Percentiles rank a stretch among this genome's conserved stretches.
Conservation (phyloP, 2,329 filamentous ascomycete genomes). For the Anisogramma anomala region DNA sequence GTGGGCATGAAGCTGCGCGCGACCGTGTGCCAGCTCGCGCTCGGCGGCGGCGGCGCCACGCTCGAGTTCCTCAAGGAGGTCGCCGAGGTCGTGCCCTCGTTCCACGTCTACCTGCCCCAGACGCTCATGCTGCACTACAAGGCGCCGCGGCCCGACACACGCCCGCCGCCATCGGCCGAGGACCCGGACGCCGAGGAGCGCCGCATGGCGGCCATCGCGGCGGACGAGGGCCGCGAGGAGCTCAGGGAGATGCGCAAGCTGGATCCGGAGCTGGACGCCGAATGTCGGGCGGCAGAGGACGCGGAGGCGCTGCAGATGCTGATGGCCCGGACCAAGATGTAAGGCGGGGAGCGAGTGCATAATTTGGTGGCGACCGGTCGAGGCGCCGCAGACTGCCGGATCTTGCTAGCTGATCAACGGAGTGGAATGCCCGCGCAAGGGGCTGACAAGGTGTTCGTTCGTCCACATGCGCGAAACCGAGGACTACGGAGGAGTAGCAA, state of each 20-base stretch:
- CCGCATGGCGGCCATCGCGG: slow-evolving; percentile 1
- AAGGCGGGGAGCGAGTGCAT: background rate
- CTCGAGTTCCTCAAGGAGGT: slow-evolving; percentile 54
- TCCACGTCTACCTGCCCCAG: slow-evolving; percentile 56
- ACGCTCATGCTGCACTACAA: slow-evolving; percentile 58
- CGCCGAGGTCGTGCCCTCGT: slow-evolving; percentile 44
- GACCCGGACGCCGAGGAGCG: slow-evolving; percentile 24
- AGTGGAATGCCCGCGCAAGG: too few relatives aligned
- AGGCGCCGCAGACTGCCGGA: too few relatives aligned
- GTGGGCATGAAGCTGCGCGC: slow-evolving; percentile 50
- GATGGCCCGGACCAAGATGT: slow-evolving; percentile 11
- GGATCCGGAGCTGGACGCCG: slow-evolving; percentile 12
- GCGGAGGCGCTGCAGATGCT: slow-evolving; percentile 3
- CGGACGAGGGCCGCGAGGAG: slow-evolving; percentile 15
- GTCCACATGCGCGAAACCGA: too few relatives aligned
- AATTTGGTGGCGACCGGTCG: too few relatives aligned
- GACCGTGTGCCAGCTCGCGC: slow-evolving; percentile 38
- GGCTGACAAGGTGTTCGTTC: too few relatives aligned
- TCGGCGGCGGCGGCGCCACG: slow-evolving; percentile 27
- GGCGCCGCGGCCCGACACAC: slow-evolving; percentile 35
- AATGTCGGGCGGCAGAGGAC: slow-evolving; percentile 1
- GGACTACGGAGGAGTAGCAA: too few relatives aligned
- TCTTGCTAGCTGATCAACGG: too few relatives aligned
- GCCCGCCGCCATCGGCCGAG: slow-evolving; percentile 34
- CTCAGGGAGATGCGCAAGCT: slow-evolving; percentile 8